These are phyloP conservation scores for Dactylellina leptospora DNA, from an alignment of 2,329 filamentous ascomycete genomes.

Conservation along the genomic window DNA sequence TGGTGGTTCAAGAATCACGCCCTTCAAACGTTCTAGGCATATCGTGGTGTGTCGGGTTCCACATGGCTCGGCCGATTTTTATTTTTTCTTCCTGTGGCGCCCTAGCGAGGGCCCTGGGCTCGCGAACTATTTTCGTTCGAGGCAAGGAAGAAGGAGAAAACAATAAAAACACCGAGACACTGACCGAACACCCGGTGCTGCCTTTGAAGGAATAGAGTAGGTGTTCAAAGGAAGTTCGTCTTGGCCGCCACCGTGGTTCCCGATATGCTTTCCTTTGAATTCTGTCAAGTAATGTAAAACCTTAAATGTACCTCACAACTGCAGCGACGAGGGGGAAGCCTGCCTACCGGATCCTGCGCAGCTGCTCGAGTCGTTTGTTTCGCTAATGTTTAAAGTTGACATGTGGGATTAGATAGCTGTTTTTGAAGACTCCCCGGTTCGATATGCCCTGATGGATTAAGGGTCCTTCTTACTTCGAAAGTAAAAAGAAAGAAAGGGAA, in stretches of 20 bases:
- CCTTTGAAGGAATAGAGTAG: not conserved
- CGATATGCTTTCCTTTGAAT: too few relatives aligned
- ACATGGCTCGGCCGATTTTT: conserved; percentile 6
- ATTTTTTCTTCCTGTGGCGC: conserved; percentile 15
- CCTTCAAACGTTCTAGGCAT: conserved; percentile 20
- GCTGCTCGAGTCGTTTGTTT: conserved; percentile 14
- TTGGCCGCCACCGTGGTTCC: not conserved
- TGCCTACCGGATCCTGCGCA: not conserved
- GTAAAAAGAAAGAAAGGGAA: too few relatives aligned
- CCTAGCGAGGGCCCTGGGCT: not conserved
- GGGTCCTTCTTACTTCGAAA: conserved; percentile 37
- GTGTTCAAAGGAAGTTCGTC: not conserved
- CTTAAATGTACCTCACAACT: conserved; percentile 33
- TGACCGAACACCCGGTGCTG: not conserved
- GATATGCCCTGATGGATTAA: conserved; percentile 8
- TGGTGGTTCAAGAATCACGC: conserved; percentile 16
- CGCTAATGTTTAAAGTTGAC: conserved; percentile 40
- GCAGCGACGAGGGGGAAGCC: too few relatives aligned
- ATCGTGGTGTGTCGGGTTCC: too few relatives aligned
- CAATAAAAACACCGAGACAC: conserved; percentile 18
- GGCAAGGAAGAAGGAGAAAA: not conserved
- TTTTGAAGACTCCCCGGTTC: conserved; percentile 5
- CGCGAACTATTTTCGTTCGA: too few relatives aligned
- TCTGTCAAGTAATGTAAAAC: too few relatives aligned
- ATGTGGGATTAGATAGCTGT: conserved; percentile 19